Base-by-base conservation (phyloP, 2,329 filamentous ascomycete genomes). In the Diaporthe sp. region DNA sequence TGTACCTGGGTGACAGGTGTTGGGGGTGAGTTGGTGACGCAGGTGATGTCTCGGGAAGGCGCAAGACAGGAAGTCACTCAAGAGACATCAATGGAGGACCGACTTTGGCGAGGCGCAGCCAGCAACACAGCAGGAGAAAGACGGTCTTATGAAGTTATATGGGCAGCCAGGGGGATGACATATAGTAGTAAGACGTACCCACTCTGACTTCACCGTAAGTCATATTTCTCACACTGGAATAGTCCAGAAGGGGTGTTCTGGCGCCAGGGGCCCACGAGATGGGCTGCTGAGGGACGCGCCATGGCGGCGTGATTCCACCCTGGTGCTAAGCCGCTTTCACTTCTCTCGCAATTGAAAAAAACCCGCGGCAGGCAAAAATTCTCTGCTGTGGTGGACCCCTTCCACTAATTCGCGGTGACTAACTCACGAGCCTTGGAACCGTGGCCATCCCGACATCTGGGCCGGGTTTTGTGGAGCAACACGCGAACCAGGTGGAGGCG, bases 1-100 rank as follows among this genome's bases (percentile, higher is more conserved):
- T 22, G 59, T 74, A 55, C 46, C 34, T 58, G 12, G n/a, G 53
- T 46, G 51, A 42, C 37, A 53, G 57, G 25, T 37, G 37, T 39
- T 34, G 58, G 22, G 31, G 17, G 58, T 42, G 44, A 65, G 22
- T 51, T 37, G 58, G 58, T 69, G 59, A 44, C 59, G 59, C 59
- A 59, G 71, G 25, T 73, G 42, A 44, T 75, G 74, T 75, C 74
- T 75, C 74, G 74, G 74, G 51, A 76, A 37, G 72, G 67, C 67
- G 37, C 67, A 67, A 76, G 72, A 76, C 75, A 72, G 49, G 49
- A 42, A 59, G 39, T 71, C 58, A 44, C 31, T n/a, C 42, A 31
- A 65, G 31, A 42, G 34, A 72, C 57, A 69, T 22, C 46, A 62
- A 37, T 68, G 37, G 42, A 53, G 37, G 46, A 55, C 31, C 8